Conservation (phyloP, 2,329 filamentous ascomycete species). For the Aspergillus glaucus region DNA sequence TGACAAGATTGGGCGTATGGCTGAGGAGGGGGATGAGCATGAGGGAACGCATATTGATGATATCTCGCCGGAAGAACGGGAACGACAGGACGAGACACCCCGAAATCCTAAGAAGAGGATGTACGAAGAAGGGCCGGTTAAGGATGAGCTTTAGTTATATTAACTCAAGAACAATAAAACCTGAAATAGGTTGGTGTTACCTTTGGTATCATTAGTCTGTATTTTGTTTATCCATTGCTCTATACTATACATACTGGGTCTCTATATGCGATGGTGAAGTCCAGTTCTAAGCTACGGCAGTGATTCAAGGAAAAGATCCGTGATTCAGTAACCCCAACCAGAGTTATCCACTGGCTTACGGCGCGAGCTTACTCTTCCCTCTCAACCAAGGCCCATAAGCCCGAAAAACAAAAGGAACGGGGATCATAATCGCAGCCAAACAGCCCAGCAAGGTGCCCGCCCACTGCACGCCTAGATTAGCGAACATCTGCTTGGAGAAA, state of each 20-base stretch:
- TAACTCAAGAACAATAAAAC: too few relatives aligned
- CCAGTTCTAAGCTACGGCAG: too few relatives aligned
- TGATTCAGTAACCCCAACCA: too few relatives aligned
- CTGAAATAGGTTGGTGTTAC: too few relatives aligned
- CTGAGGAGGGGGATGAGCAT: slow-evolving; percentile 20
- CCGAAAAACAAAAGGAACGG: not conserved
- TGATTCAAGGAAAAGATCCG: too few relatives aligned
- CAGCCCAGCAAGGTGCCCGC: slow-evolving; percentile 29
- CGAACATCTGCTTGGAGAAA: slow-evolving; percentile 29
- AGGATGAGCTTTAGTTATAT: slow-evolving; percentile 23
- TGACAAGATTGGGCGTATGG: slow-evolving; percentile 38
- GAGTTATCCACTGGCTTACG: not conserved
- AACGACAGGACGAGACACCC: slow-evolving; percentile 32
- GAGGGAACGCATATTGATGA: slow-evolving; percentile 27
- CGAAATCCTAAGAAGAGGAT: slow-evolving; percentile 42
- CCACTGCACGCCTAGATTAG: slow-evolving; percentile 29
- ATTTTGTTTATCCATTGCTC: too few relatives aligned
- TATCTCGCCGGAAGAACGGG: slow-evolving; percentile 29
- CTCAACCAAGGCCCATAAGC: not conserved
- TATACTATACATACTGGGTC: too few relatives aligned
- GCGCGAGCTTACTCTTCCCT: not conserved
- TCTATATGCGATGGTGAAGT: too few relatives aligned
- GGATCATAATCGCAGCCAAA: slow-evolving; percentile 12
- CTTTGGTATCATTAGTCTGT: too few relatives aligned
- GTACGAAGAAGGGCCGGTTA: not conserved